Evolutionary conservation across 1,284 basidiomycete genomes (phyloP), one percentile per base, ranked within the genome.

Genomic region (Inonotus hispidus): DNA sequence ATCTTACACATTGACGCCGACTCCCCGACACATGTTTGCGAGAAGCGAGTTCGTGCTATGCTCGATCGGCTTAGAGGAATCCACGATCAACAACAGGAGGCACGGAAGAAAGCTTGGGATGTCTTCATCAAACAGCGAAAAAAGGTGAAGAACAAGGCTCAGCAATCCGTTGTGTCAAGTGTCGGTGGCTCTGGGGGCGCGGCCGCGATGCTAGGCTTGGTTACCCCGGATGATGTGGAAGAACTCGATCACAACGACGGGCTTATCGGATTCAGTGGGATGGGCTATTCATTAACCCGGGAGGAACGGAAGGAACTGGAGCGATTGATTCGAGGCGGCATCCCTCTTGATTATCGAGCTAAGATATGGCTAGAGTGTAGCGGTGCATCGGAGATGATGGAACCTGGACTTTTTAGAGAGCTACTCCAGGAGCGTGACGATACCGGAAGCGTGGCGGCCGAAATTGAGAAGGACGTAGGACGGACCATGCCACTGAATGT

Each of bases 401-500:
- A 98, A 68, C 96, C 96, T 0, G 96, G 97, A 1, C 74, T 92
- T 62, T 99, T 98, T 71, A 79, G 83, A 56, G 96, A 98, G 71
- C 74, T 98, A 61, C 76, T 96, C 25, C 79, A 79, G 0, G 82
- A 87, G 65, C 77, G 75, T 27, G 78, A 79, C 35, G 82, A 80
- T 45, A 77, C 76, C 14, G 79, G 76, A 23, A 80, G 82, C 47
- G 85, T 90, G 0, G 81, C 85, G 54, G 73, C 71, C 47, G 96
- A 99, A 76, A 98, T 99, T 64, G 95, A 96, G 76, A 95, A 98
- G 75, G 96, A 98, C 69, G 92, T 98, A 0, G 85, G 88, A 59
- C 75, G 93, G 72, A 96, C 93, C 45, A 97, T 98, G 88, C 96
- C 96, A 0, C 77, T 95, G 46, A 98, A 98, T 70, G 82, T 98